These are phyloP conservation scores for Hawksworthiomyces lignivorus DNA, from an alignment of 2,329 filamentous ascomycete species.

Conservation along the genomic window DNA sequence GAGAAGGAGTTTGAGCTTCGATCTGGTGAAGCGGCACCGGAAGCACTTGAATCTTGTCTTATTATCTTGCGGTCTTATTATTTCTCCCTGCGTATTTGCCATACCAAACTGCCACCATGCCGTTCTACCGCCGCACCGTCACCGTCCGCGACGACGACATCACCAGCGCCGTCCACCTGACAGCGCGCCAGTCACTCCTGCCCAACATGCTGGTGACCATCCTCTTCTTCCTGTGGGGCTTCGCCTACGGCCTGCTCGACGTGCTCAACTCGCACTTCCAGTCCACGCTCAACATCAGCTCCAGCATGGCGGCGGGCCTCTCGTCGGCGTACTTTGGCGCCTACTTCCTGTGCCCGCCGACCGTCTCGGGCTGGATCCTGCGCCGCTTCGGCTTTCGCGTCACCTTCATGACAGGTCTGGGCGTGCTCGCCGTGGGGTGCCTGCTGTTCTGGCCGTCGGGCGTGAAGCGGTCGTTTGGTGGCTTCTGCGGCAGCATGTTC, in stretches of 20 bases:
- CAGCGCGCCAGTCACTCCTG: constrained; percentile 25
- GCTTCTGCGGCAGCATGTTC: constrained; percentile 53
- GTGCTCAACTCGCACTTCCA: constrained; percentile 46
- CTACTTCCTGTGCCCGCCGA: constrained; percentile 29
- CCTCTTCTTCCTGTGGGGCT: constrained; percentile 30
- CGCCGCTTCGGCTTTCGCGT: constrained; percentile 58
- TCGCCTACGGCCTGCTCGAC: constrained; percentile 29
- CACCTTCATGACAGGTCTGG: constrained; percentile 58
- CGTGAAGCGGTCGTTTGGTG: constrained; percentile 46
- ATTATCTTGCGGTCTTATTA: too few species aligned
- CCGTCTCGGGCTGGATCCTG: constrained; percentile 44
- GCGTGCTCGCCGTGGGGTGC: constrained; percentile 47
- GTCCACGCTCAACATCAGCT: constrained; percentile 34
- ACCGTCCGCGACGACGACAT: constrained; percentile 25
- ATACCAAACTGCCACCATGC: too few species aligned
- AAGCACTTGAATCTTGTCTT: too few species aligned
- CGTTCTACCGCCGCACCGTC: constrained; percentile 25
- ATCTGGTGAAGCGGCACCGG: too few species aligned
- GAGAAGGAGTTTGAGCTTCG: too few species aligned
- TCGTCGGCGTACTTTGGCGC: constrained; percentile 45
- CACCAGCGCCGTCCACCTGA: constrained; percentile 25
- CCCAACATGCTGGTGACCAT: constrained; percentile 26
- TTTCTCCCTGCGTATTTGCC: too few species aligned
- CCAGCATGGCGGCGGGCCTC: constrained; percentile 37
- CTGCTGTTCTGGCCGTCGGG: constrained; percentile 52